Evolutionary conservation across 2,329 filamentous ascomycete species (phyloP), one percentile per base, ranked within the genome.

Genomic region (Nigrospora oryzae): DNA sequence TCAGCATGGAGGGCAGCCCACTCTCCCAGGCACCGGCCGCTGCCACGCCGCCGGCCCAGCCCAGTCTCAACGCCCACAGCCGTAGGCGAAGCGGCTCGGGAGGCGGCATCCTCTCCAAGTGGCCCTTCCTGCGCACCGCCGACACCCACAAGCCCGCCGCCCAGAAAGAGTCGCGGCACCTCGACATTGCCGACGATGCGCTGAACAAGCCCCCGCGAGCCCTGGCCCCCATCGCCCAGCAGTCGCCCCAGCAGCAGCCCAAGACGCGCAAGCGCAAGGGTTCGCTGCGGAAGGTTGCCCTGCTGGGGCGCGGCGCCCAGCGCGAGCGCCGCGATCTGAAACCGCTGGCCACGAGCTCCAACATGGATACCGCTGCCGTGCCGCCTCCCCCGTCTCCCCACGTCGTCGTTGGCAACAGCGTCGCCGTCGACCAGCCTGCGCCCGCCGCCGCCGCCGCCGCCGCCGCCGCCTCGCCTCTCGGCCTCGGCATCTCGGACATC

Each of bases 231-330:
- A 52, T 59, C 37, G 56, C 58, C 23, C 60, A 62, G 46, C 73
- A 70, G 49, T 59, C 69, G 49, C 60, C 66, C 51, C 69, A 74
- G 47, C 40, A 45, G 32, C 43, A 45, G 19, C 35, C 36, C 33
- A 75, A 68, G 60, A 79, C 79, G 39, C 73, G 89, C 45, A 82
- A 83, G 55, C 79, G 90, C 48, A 86, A 86, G 60, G 89, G 89
- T 4, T 95, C 90, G 11, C 70, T 96, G 61, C 79, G 90, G 48
- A 95, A 95, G 65, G 88, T 87, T 11, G 89, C 89, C 23, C 71
- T 95, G 40, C 73, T 95, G 15, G 87, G 88, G 14, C 84, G 85
- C 50, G 83, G 84, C 49, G 79, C 74, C 44, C 81, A 77, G 61
- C 73, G 77, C 48, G 80, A 79, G 53, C 73, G 66, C 56, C 75